Conservation (phyloP, 177 flowering plant species). For the Vitis hybrid region DNA sequence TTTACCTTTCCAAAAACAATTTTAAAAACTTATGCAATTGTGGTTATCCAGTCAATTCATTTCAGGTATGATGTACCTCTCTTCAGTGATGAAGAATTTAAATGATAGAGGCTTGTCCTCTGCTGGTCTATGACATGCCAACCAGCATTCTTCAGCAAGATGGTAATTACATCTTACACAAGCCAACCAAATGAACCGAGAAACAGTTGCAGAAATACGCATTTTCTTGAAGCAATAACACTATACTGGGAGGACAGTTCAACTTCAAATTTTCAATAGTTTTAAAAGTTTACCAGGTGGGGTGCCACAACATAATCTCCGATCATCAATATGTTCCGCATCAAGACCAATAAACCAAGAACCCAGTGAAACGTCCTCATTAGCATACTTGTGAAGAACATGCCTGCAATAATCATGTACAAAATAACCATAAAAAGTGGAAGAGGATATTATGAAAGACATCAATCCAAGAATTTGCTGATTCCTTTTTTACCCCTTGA, state of each 20-base stretch:
- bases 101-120: constrained; percentile 11
- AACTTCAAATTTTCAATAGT: not conserved
- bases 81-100: constrained; percentile 4
- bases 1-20: not conserved
- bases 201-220: not conserved
- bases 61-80: constrained; percentile 3
- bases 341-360: constrained; percentile 58
- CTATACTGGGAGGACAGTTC: not conserved
- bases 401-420: constrained; percentile 32
- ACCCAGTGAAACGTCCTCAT: constrained; percentile 57
- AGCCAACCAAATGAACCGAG: not conserved
- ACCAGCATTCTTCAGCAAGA: not conserved
- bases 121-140: constrained; percentile 1
- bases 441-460: not conserved
- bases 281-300: constrained; percentile 36
- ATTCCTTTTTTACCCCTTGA: not conserved
- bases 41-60: constrained; percentile 3
- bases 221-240: not conserved
- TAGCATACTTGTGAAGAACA: constrained; percentile 50
- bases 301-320: constrained; percentile 57
- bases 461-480: too few relatives aligned
- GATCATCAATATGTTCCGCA: constrained; percentile 48
- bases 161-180: not conserved
- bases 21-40: not conserved
- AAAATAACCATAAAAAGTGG: constrained; percentile 1